Base-by-base conservation (phyloP, 2,329 filamentous ascomycete genomes). In the Monilinia aucupariae region DNA sequence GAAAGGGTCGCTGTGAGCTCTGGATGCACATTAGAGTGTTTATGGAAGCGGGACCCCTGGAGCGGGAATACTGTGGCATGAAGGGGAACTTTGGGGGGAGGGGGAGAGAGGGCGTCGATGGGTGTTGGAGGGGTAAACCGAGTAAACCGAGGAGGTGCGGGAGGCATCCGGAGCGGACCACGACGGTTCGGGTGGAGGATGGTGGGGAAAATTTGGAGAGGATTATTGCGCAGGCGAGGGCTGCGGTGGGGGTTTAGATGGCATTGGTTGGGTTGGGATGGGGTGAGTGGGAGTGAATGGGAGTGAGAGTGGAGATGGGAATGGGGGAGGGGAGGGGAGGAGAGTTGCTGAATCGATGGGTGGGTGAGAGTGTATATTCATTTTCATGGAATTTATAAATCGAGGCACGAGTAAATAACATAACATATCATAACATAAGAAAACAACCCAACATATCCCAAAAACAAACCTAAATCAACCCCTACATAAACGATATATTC, bases 1-100 rank as follows among this genome's bases (percentile, higher is more conserved):
- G 82, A 55, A 80, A 82, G 64, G 80, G 78, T 48, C 79, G 85
- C 43, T 87, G 85, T 73, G 83, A 86, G 76, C 78, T 87, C 64
- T 83, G 86, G 74, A 81, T 82, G 67, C 85, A 87, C 71, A 79
- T 87, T 68, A 78, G 78, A 69, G 78, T 78, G 48, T 87, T 84
- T 82, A 82, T 86, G 79, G 82, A 81, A 61, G 74, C 77, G 47
- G 77, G 74, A 25, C 74, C 78, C 65, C 8, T 41, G n/a, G 43
- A 62, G 3, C 27, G 30, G 20, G 84, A 87, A 73, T 87, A 87
- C 75, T 87, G 84, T 76, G 78, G 77, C 63, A 81, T 87, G 67
- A 81, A 79, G 70, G 78, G 82, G 70, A 81, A 81, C 71, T 87
- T 81, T 68, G 84, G 84, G 45, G 74, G 75, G 22, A 75, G 74